Percentiles rank a stretch among this genome's conserved stretches.
Conservation (phyloP, 352 stramenopile genomes). For the Globisporangium takayamanum region DNA sequence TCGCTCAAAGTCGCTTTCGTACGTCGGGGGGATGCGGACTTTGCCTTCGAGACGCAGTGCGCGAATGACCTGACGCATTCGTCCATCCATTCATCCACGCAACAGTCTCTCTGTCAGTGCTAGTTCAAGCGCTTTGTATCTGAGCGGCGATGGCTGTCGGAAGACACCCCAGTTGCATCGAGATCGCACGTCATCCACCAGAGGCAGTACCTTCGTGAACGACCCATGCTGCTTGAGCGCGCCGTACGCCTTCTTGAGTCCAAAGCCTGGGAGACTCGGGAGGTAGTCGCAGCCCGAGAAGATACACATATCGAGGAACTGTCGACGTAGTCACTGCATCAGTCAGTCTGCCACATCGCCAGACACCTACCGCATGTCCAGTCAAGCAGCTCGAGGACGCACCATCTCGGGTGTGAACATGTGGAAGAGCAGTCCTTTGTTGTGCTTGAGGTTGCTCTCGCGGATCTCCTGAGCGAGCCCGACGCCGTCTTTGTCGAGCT, state of each 20-base stretch:
- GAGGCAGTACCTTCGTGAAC: constrained; percentile 38
- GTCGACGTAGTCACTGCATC: background rate
- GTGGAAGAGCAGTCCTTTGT: constrained; percentile 65
- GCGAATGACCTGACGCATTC: constrained; percentile 36
- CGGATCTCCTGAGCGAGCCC: constrained; percentile 85
- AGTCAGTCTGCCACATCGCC: background rate
- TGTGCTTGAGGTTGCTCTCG: constrained; percentile 55
- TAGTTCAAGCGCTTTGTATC: too few relatives aligned
- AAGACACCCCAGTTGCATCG: too few relatives aligned
- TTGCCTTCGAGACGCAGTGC: constrained; percentile 64
- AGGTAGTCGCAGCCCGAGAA: constrained; percentile 90
- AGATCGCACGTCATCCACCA: background rate
- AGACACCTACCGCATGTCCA: background rate
- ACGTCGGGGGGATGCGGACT: constrained; percentile 34
- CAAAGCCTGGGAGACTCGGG: constrained; percentile 70
- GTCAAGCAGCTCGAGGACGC: background rate
- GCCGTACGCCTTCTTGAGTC: constrained; percentile 73
- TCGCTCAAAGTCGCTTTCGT: constrained; percentile 58
- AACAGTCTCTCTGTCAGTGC: background rate
- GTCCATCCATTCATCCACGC: background rate
- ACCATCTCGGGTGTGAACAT: constrained; percentile 87
- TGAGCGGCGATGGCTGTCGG: too few relatives aligned
- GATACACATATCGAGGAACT: constrained; percentile 90
- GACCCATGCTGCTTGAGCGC: constrained; percentile 71
- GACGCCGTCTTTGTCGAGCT: constrained; percentile 88